Base-by-base conservation (phyloP, 345 rosid species). In the Eucalyptus melliodora region DNA sequence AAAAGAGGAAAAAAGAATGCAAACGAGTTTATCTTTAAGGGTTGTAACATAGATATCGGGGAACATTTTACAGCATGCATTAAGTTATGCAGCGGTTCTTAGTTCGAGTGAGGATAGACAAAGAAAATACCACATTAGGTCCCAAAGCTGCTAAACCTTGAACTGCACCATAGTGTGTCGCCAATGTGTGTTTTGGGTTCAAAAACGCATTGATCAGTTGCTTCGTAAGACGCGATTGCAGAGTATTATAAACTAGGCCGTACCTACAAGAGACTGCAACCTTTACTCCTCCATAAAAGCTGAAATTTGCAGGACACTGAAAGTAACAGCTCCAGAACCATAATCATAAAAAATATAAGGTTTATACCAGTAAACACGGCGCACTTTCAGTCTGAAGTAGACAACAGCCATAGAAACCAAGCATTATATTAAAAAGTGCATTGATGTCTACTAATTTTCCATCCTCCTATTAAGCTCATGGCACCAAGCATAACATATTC, bases 101-200 rank as follows among this genome's bases (percentile, higher is more conserved):
- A 42, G 69, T 19, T 17, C 34, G 24, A 51, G 53, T n/a, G 80
- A 60, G 86, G 44, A 77, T 40, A 72, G 83, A 50, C 86, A 87
- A 88, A 91, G 92, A 91, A 45, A 60, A 89, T 97, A 98, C 99
- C 94, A 96, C 96, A 92, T 95, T 96, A 90, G 98, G 95, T 87
- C 99, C 99, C 88, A 98, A 90, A 67, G 98, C 96, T 89, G 97
- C 96, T 93, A 97, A 92, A 91, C 99, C 99, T 95, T 97, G 98
- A 92, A 97, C 93, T 87, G 99, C 99, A 67, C 99, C 99, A 91
- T 97, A 98, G 90, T 98, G 99, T 91, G 97, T 99, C 62, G 98
- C 95, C 92, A 98, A 90, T 49, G 98, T 93, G 88, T 94, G 95
- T 92, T 95, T 96, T 87, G 99, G 97, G 92, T 97, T 98, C 94